Evolutionary conservation across 768 basidiomycete genomes (phyloP).

Genomic region (Lactarius quietus): DNA sequence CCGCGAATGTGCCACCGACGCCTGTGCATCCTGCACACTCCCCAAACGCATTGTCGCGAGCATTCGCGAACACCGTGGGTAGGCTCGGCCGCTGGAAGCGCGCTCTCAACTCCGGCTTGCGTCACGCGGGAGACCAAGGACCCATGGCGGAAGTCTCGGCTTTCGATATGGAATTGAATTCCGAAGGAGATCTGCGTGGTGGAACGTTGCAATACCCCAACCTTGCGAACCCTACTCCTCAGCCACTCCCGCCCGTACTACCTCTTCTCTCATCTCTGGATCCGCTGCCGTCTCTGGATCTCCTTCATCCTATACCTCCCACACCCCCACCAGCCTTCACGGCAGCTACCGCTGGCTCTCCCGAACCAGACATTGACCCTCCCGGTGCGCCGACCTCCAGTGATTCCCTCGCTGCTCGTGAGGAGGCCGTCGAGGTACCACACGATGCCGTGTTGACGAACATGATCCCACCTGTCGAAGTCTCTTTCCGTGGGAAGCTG

Average conservation of each 20-base stretch:
- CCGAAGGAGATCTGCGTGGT: constrained; percentile 58
- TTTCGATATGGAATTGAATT: constrained; percentile 64
- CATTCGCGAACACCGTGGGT: constrained; percentile 78
- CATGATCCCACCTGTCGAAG: not conserved
- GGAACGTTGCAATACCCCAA: constrained; percentile 64
- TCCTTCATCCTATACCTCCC: not conserved
- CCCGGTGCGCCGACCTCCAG: not conserved
- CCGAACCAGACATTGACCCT: not conserved
- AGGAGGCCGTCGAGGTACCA: not conserved
- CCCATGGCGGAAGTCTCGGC: constrained; percentile 58
- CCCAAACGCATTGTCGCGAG: constrained; percentile 66
- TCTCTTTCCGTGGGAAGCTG: constrained; percentile 8
- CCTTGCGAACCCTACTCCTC: constrained; percentile 8
- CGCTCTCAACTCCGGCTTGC: constrained; percentile 54
- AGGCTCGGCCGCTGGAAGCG: constrained; percentile 80
- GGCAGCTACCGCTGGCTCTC: not conserved
- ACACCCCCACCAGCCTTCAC: not conserved
- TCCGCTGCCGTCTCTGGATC: constrained; percentile 14
- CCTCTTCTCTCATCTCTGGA: constrained; percentile 14
- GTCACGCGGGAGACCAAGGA: constrained; percentile 30
- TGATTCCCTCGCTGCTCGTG: not conserved
- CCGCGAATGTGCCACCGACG: constrained; percentile 38
- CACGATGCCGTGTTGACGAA: not conserved
- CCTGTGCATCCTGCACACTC: constrained; percentile 47
- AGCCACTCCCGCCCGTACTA: constrained; percentile 18